phyloP scores from a whole-genome alignment of 441 rosid genomes.

The Geranium incanum region DNA sequence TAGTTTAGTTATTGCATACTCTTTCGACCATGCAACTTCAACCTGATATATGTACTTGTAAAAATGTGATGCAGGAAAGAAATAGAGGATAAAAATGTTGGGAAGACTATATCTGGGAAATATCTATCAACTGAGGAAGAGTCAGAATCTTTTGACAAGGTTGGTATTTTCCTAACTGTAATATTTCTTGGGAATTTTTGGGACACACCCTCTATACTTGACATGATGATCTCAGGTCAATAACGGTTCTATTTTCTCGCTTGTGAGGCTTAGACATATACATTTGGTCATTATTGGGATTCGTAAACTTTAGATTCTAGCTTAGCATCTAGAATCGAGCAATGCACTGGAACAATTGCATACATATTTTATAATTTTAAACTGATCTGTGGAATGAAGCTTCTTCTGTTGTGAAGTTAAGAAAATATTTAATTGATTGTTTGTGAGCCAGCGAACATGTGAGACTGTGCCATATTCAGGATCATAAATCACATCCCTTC shows the following conservation, averaged over 20 bases:
- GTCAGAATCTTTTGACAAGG: slow-evolving; percentile 78
- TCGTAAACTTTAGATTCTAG: neutral
- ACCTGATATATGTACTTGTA: slow-evolving; percentile 14
- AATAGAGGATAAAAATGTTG: slow-evolving; percentile 30
- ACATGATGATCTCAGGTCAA: neutral
- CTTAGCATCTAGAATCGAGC: neutral
- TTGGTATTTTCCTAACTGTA: slow-evolving; percentile 25
- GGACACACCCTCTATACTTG: neutral
- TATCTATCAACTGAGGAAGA: slow-evolving; percentile 29
- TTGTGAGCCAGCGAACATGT: neutral
- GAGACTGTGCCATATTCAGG: neutral
- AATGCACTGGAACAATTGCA: neutral
- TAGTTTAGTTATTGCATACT: slow-evolving; percentile 4
- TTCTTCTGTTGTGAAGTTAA: slow-evolving; percentile 7
- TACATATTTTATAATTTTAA: neutral
- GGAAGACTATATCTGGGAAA: neutral
- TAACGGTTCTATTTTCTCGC: neutral
- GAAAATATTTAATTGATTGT: neutral
- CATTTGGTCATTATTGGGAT: neutral
- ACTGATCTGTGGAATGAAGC: slow-evolving; percentile 5
- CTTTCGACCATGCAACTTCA: neutral
- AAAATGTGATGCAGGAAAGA: slow-evolving; percentile 44
- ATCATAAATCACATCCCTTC: neutral
- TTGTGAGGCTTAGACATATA: neutral
- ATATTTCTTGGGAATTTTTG: neutral